Evolutionary conservation across 495 filamentous ascomycete genomes (phyloP).

Genomic region (Bryoglossum gracile): DNA sequence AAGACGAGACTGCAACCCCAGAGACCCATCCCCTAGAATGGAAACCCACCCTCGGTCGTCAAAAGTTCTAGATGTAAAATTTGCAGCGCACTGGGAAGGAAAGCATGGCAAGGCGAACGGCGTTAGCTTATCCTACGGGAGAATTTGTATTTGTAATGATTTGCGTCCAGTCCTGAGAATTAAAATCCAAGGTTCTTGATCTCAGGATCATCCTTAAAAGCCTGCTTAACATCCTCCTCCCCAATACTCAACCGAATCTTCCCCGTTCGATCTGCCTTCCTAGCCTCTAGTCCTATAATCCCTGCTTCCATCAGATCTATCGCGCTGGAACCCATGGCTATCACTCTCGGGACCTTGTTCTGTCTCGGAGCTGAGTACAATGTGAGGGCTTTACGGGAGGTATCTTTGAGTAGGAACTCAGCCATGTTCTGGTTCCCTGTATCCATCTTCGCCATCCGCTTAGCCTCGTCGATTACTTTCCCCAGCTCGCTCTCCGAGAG

Average conservation of each 20-base stretch:
- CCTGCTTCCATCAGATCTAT: conserved; percentile 81
- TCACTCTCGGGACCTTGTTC: conserved; percentile 43
- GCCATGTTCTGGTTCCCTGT: conserved; percentile 17
- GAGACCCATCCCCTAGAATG: conserved; percentile 90
- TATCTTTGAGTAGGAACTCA: conserved; percentile 19
- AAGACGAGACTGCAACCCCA: conserved; percentile 80
- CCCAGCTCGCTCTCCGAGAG: conserved; percentile 79
- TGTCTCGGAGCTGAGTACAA: neutral
- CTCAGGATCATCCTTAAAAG: conserved; percentile 82
- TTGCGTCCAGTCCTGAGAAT: neutral
- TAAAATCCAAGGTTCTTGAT: conserved; percentile 55
- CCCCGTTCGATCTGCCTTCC: conserved; percentile 73
- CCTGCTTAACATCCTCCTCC: conserved; percentile 82
- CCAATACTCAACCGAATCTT: conserved; percentile 79
- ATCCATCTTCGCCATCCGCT: conserved; percentile 60
- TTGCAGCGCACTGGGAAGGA: neutral
- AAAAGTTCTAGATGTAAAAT: conserved; percentile 44
- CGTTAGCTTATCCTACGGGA: conserved; percentile 3
- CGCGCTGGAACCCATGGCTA: conserved; percentile 63
- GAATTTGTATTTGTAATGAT: neutral
- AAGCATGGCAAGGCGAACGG: conserved; percentile 21
- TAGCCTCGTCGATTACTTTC: conserved; percentile 89
- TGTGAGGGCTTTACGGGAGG: neutral
- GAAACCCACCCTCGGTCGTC: conserved; percentile 73
- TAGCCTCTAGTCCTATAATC: conserved; percentile 71